phyloP scores from a whole-genome alignment of 2,329 filamentous ascomycete genomes.

The Pseudogymnoascus sp. region DNA sequence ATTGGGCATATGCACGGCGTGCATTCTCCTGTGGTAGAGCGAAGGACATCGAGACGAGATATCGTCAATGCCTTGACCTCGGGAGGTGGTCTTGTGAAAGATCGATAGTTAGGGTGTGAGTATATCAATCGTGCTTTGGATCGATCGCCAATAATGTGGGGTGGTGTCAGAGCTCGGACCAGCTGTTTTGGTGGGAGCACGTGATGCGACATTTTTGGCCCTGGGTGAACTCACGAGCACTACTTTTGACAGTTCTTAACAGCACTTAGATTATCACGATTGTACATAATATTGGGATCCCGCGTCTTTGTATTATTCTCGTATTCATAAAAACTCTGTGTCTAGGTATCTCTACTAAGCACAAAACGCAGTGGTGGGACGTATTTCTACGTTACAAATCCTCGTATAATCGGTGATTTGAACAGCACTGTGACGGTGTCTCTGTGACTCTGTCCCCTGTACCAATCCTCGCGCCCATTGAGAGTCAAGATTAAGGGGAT shows the following conservation, averaged over 20 bases:
- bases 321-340: slow-evolving; percentile 8
- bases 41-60: slow-evolving; percentile 8
- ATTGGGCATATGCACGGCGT: slow-evolving; percentile 9
- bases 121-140: slow-evolving; percentile 7
- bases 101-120: slow-evolving; percentile 8
- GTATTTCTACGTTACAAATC: slow-evolving; percentile 7
- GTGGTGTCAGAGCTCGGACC: slow-evolving; percentile 4
- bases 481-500: not conserved
- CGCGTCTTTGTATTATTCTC: slow-evolving; percentile 6
- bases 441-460: not conserved
- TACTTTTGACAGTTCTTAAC: not conserved
- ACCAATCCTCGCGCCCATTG: not conserved
- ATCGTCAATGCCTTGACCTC: slow-evolving; percentile 4
- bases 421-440: not conserved
- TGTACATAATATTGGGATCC: not conserved
- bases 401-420: not conserved
- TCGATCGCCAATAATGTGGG: slow-evolving; percentile 8
- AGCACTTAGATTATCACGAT: not conserved
- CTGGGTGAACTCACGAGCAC: not conserved
- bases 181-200: not conserved
- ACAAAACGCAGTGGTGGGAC: not conserved
- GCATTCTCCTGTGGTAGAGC: slow-evolving; percentile 8
- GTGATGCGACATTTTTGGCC: not conserved
- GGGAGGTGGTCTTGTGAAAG: slow-evolving; percentile 6
- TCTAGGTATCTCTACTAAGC: slow-evolving; percentile 9